These are phyloP conservation scores for Saccharomyces hybrid DNA, from an alignment of 1,139 yeast genomes.

Conservation along the genomic window DNA sequence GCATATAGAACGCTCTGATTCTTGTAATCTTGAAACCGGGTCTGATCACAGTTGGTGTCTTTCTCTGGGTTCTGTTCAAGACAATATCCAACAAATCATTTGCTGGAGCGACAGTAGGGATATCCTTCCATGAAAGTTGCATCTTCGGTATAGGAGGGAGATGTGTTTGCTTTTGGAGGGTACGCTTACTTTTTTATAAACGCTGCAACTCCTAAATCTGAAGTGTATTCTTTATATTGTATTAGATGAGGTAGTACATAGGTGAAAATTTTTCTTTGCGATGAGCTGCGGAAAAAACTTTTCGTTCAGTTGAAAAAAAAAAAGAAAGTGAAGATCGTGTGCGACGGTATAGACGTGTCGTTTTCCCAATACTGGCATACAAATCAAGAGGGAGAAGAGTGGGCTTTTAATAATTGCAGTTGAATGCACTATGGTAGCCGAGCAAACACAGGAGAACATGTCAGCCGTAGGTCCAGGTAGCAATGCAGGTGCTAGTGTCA, in stretches of 20 bases:
- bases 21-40: conserved; percentile 95
- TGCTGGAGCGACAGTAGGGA: conserved; percentile 86
- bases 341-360: background rate
- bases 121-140: conserved; percentile 98
- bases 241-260: background rate
- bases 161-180: background rate
- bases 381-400: background rate
- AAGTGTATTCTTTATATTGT: conserved; percentile 5
- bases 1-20: conserved; percentile 96
- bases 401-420: background rate
- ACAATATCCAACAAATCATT: conserved; percentile 94
- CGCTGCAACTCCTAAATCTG: background rate
- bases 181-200: background rate
- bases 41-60: conserved; percentile 95
- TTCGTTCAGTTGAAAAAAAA: background rate
- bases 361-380: background rate
- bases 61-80: conserved; percentile 93
- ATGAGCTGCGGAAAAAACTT: background rate
- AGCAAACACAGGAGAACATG: conserved; percentile 4
- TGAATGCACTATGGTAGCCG: background rate
- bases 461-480: conserved; percentile 4
- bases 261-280: background rate
- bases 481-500: background rate
- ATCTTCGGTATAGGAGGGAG: conserved; percentile 35
- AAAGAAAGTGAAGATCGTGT: background rate